Evolutionary conservation across 768 basidiomycete genomes (phyloP).

Genomic region (Rhizopogon vinicolor): DNA sequence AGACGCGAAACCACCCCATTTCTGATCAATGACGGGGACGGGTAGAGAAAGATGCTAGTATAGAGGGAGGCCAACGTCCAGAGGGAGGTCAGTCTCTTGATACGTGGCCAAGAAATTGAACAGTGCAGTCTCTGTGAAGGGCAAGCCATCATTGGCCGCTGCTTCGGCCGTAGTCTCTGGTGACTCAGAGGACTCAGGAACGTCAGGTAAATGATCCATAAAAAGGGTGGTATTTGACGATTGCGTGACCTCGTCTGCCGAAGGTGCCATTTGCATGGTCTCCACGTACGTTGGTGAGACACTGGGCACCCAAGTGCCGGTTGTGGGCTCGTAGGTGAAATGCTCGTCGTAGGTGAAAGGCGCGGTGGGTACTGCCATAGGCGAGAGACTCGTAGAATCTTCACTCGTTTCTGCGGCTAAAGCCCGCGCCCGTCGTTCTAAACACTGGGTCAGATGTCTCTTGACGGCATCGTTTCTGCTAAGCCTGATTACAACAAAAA

Average conservation of each 20-base stretch:
- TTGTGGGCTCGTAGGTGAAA: neutral
- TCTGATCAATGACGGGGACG: too few relatives aligned
- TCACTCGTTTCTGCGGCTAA: too few relatives aligned
- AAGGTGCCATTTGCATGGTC: neutral
- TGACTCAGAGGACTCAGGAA: neutral
- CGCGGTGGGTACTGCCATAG: neutral
- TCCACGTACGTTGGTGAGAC: neutral
- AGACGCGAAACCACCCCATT: too few relatives aligned
- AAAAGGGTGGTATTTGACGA: too few relatives aligned
- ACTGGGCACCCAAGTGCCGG: neutral
- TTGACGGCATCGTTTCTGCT: neutral
- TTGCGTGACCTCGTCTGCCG: neutral
- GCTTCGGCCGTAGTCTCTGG: neutral
- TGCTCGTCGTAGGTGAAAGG: too few relatives aligned
- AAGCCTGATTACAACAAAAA: neutral
- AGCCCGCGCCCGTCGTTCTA: neutral
- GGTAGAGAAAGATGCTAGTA: too few relatives aligned
- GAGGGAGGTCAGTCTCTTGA: too few relatives aligned
- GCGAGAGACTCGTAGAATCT: neutral
- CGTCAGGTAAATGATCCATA: neutral
- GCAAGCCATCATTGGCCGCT: neutral
- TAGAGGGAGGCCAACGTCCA: neutral
- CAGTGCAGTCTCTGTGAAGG: too few relatives aligned
- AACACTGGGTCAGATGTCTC: neutral
- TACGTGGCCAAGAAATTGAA: too few relatives aligned